A percentile compares a stretch with the other conserved stretches of the same genome.
Conservation (phyloP, 1,284 basidiomycete species). For the Marasmius oreades region DNA sequence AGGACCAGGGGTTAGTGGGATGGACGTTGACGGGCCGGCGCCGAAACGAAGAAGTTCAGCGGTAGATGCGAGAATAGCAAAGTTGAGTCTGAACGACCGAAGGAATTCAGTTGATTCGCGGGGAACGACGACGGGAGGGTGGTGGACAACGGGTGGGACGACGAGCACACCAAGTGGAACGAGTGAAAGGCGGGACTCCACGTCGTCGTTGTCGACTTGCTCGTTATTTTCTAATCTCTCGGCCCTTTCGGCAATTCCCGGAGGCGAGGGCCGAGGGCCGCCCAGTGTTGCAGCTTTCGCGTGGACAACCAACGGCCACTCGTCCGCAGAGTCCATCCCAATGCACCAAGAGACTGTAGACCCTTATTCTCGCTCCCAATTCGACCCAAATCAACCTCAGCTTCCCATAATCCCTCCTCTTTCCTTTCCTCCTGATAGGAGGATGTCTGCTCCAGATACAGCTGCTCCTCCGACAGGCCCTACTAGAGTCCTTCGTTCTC, state of each 20-base stretch:
- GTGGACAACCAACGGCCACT: conserved; percentile 60
- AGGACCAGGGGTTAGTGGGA: conserved; percentile 59
- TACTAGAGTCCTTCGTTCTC: conserved; percentile 54
- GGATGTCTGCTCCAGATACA: conserved; percentile 70
- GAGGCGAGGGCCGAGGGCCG: conserved; percentile 54
- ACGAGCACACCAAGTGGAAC: conserved; percentile 11
- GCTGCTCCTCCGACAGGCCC: conserved; percentile 31
- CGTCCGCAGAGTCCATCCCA: conserved; percentile 32
- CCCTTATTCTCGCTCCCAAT: conserved; percentile 13
- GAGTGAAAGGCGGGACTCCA: conserved; percentile 68
- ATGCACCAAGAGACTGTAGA: conserved; percentile 39
- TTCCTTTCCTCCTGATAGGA: conserved; percentile 57
- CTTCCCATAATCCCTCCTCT: conserved; percentile 51
- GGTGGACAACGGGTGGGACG: background rate
- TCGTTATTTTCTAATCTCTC: conserved; percentile 64
- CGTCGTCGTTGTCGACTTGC: conserved; percentile 55
- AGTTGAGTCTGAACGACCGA: conserved; percentile 70
- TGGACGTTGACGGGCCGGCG: conserved; percentile 63
- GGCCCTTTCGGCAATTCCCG: conserved; percentile 55
- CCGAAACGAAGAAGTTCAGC: conserved; percentile 77
- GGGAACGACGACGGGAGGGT: conserved; percentile 8
- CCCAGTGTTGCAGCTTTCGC: conserved; percentile 65
- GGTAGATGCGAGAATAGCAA: conserved; percentile 70
- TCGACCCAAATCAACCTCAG: conserved; percentile 1
- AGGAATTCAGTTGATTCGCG: conserved; percentile 68